Conservation (phyloP, 768 basidiomycete species). For the Epithele typhae region DNA sequence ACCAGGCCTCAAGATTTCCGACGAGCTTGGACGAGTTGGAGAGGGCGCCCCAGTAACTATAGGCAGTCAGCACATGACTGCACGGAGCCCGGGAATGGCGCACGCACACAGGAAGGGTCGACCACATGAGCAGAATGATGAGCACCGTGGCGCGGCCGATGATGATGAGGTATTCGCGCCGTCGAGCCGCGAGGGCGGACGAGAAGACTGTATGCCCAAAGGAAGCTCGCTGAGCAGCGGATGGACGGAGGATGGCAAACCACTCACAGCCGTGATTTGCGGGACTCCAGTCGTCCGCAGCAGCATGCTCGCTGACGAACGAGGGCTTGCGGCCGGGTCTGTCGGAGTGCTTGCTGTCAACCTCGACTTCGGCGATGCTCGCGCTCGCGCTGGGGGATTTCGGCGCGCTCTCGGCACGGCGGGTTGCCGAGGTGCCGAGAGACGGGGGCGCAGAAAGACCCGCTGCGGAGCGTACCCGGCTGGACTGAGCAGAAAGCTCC, state of each 20-base stretch:
- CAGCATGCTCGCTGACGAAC: conserved; percentile 4
- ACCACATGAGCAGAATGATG: conserved; percentile 36
- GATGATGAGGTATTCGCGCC: conserved; percentile 28
- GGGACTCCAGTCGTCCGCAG: not conserved
- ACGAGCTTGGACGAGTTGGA: conserved; percentile 16
- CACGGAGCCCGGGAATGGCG: too few species aligned
- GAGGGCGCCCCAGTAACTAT: conserved; percentile 26
- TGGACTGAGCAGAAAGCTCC: conserved; percentile 6
- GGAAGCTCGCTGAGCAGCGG: too few species aligned
- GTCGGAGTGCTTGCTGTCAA: conserved; percentile 4
- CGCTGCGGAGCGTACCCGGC: conserved; percentile 11
- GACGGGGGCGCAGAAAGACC: conserved; percentile 7
- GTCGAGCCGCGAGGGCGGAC: conserved; percentile 19
- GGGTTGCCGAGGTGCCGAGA: conserved; percentile 12
- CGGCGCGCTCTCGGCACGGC: conserved; percentile 10
- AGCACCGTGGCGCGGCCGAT: conserved; percentile 26
- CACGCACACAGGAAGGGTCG: conserved; percentile 35
- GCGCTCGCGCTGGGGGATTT: conserved; percentile 9
- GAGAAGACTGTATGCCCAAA: conserved; percentile 18
- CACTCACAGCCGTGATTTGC: conserved; percentile 4
- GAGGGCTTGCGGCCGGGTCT: conserved; percentile 12
- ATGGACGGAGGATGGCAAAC: not conserved
- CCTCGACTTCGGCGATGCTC: conserved; percentile 8
- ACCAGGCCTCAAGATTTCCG: conserved; percentile 32
- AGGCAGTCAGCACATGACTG: too few species aligned